Conservation (phyloP, 148 eudicot species). For the Silene latifolia region DNA sequence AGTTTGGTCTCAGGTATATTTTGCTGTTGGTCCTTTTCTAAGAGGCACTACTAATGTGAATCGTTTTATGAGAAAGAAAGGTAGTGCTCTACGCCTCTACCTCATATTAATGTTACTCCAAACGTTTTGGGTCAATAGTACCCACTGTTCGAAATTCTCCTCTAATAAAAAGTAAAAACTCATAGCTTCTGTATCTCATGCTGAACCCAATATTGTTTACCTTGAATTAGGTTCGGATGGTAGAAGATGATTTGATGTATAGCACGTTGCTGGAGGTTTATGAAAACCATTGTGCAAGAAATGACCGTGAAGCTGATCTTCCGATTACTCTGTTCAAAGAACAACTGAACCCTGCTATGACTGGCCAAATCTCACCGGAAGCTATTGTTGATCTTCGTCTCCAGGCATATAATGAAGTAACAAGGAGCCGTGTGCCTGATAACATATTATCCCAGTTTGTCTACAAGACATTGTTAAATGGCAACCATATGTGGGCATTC, state of each 20-base stretch:
- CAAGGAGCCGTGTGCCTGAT: constrained; percentile 61
- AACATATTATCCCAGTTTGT: constrained; percentile 87
- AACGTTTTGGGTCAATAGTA: background rate
- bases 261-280: constrained; percentile 98
- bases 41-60: background rate
- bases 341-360: constrained; percentile 92
- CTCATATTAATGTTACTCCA: background rate
- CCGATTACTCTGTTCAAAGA: constrained; percentile 91
- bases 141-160: background rate
- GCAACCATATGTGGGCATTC: constrained; percentile 97
- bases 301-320: constrained; percentile 83
- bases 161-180: background rate
- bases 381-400: constrained; percentile 91
- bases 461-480: constrained; percentile 84
- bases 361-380: constrained; percentile 81
- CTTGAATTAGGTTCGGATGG: constrained; percentile 80
- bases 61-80: background rate
- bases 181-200: background rate
- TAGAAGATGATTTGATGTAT: constrained; percentile 96
- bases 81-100: background rate
- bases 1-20: constrained; percentile 94
- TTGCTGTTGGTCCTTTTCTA: background rate
- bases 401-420: constrained; percentile 81
- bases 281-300: constrained; percentile 97
- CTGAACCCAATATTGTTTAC: constrained; percentile 19